Base-by-base conservation (phyloP, 1,284 basidiomycete species). In the Ganoderma resinaceum region DNA sequence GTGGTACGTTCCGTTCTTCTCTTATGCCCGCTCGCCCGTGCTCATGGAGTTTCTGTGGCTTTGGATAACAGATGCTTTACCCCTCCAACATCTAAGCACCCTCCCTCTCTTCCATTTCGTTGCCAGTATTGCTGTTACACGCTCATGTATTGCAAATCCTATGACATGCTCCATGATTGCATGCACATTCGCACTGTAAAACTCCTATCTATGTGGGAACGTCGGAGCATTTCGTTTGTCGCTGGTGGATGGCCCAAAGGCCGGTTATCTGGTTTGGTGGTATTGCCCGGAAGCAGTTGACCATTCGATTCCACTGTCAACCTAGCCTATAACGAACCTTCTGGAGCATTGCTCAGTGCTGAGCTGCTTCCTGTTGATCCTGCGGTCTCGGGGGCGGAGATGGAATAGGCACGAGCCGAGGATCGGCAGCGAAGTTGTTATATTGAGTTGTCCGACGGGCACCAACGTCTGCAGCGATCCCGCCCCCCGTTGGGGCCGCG, bases 1-100 rank as follows among this genome's bases (percentile, higher is more conserved):
- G 88, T 99, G 83, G 95, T 99, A 83, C 79, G 92, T 87, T 75
- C 62, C 11, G 23, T 23, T 67, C 53, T 20, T 23, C 38, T 72
- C n/a, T 61, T 31, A 37, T 37, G 58, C 37, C 7, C 3, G 35
- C 20, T 38, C 23, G n/a, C 37, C n/a, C n/a, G n/a, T n/a, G 11
- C 58, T 60, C 23, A 68, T 31, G 23, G 31, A 35, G 26, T 42
- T 26, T 11, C 16, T 61, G 33, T 16, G 23, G 43, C 55, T 58
- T 43, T 63, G 3, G 46, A 58, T 8, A 59, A 57, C 40, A 87
- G 85, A 86, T 86, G 84, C 79, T 86, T 67, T 87, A 85, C 76
- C 86, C 86, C 29, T 88, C 86, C 67, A 85, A 79, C 75, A 83
- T 87, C 77, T 87, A 75, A 83, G 77, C 73, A 70, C 49, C 72